phyloP scores from a whole-genome alignment of 2,329 filamentous ascomycete genomes.

The Ophiostoma piceae region DNA sequence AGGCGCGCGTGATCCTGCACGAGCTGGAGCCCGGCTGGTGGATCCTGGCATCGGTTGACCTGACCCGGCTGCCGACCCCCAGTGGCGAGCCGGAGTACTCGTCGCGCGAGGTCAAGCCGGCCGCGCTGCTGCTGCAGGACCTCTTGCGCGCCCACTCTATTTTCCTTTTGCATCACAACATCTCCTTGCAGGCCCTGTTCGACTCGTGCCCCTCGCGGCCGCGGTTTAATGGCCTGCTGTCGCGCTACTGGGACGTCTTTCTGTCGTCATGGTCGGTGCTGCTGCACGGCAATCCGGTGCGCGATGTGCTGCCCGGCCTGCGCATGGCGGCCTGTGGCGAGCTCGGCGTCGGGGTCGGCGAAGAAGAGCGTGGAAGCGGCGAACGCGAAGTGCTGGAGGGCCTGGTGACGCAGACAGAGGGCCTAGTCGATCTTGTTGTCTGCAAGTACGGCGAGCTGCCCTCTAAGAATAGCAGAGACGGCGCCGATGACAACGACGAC shows the following conservation, averaged over 20 bases:
- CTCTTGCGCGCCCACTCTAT: conserved; percentile 74
- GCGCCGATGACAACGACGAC: conserved; percentile 26
- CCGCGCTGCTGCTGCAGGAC: conserved; percentile 71
- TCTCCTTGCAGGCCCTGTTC: conserved; percentile 61
- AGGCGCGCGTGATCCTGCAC: conserved; percentile 73
- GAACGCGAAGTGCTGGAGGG: conserved; percentile 91
- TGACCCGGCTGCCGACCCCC: conserved; percentile 35
- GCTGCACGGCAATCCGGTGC: conserved; percentile 80
- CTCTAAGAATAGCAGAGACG: background rate
- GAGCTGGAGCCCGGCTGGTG: conserved; percentile 93
- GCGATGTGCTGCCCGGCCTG: conserved; percentile 72
- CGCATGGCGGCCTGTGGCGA: conserved; percentile 88
- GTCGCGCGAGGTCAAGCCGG: conserved; percentile 80
- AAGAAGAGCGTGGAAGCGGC: conserved; percentile 90
- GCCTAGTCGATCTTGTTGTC: conserved; percentile 81
- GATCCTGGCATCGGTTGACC: conserved; percentile 60
- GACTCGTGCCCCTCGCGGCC: conserved; percentile 56
- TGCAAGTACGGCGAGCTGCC: conserved; percentile 63
- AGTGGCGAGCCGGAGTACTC: conserved; percentile 65
- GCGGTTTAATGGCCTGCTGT: conserved; percentile 66
- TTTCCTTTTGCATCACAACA: conserved; percentile 83
- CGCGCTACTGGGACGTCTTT: conserved; percentile 73
- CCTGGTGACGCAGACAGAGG: conserved; percentile 72
- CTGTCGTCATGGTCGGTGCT: conserved; percentile 79
- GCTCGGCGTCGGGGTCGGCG: conserved; percentile 87